These are phyloP conservation scores for Gaeumannomyces tritici DNA, from an alignment of 2,329 filamentous ascomycete genomes.

Conservation along the genomic window DNA sequence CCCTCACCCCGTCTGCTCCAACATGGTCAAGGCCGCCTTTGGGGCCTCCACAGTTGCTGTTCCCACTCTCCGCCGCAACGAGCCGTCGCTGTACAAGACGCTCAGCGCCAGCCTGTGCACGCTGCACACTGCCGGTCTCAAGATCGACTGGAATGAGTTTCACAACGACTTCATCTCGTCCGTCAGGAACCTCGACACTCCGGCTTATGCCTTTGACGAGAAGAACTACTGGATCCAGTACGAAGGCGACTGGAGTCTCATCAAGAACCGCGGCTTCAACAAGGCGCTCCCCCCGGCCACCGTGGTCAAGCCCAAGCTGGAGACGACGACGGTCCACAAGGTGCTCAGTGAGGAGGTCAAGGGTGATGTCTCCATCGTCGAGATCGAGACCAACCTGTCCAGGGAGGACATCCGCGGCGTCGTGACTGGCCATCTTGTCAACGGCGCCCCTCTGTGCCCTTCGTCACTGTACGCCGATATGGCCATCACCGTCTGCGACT, in stretches of 20 bases:
- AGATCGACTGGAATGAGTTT: constrained; percentile 63
- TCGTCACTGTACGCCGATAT: constrained; percentile 44
- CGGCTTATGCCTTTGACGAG: constrained; percentile 61
- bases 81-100: constrained; percentile 52
- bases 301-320: constrained; percentile 44
- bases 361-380: constrained; percentile 46
- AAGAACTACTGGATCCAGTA: constrained; percentile 63
- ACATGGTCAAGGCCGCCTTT: constrained; percentile 58
- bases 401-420: constrained; percentile 52
- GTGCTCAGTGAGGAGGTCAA: constrained; percentile 54
- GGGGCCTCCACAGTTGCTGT: constrained; percentile 42
- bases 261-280: constrained; percentile 51
- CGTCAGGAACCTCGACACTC: constrained; percentile 47
- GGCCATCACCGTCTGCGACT: constrained; percentile 49
- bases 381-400: constrained; percentile 57
- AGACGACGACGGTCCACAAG: constrained; percentile 56
- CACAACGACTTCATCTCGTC: constrained; percentile 38
- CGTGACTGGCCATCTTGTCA: constrained; percentile 57
- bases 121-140: constrained; percentile 51
- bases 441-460: constrained; percentile 56
- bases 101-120: constrained; percentile 46
- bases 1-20: constrained; percentile 60
- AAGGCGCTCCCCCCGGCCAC: constrained; percentile 11
- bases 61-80: constrained; percentile 52
- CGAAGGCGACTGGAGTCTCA: constrained; percentile 60